Conservation (phyloP, 2,329 filamentous ascomycete species). For the Aspergillus sp. region DNA sequence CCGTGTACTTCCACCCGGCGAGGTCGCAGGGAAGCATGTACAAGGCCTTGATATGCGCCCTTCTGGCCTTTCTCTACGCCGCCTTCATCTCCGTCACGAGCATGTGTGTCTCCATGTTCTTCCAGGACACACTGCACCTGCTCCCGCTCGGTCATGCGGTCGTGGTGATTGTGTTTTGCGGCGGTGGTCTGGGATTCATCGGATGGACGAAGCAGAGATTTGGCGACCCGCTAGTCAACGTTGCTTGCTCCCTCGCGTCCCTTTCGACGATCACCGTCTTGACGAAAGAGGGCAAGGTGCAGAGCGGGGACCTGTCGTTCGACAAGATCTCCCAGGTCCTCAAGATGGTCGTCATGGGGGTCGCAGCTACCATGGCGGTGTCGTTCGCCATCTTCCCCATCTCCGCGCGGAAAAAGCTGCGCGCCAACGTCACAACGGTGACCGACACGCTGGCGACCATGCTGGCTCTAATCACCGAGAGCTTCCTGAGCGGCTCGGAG, state of each 20-base stretch:
- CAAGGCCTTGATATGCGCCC: slow-evolving; percentile 74
- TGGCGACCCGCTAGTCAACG: slow-evolving; percentile 76
- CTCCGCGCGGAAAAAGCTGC: slow-evolving; percentile 71
- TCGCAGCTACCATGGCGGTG: slow-evolving; percentile 67
- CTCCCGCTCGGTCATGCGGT: slow-evolving; percentile 73
- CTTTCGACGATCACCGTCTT: slow-evolving; percentile 86
- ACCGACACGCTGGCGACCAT: slow-evolving; percentile 77
- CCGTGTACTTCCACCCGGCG: slow-evolving; percentile 92
- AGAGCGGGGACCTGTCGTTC: slow-evolving; percentile 76
- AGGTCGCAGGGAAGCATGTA: slow-evolving; percentile 85
- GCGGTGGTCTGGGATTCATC: slow-evolving; percentile 80
- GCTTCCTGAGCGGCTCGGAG: slow-evolving; percentile 81
- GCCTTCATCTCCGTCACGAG: slow-evolving; percentile 74
- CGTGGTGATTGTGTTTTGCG: slow-evolving; percentile 79
- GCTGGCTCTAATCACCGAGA: slow-evolving; percentile 75
- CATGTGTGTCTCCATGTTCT: slow-evolving; percentile 83
- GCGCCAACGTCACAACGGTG: slow-evolving; percentile 69
- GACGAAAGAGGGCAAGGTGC: slow-evolving; percentile 87
- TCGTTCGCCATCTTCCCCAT: slow-evolving; percentile 77
- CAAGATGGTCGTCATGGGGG: slow-evolving; percentile 80
- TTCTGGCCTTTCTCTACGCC: slow-evolving; percentile 76
- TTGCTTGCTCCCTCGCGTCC: slow-evolving; percentile 80
- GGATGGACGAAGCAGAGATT: slow-evolving; percentile 83
- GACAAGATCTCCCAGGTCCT: slow-evolving; percentile 78
- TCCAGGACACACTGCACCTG: slow-evolving; percentile 65